These are phyloP conservation scores for Collybiopsis luxurians DNA, from an alignment of 768 basidiomycete species.

Conservation along the genomic window DNA sequence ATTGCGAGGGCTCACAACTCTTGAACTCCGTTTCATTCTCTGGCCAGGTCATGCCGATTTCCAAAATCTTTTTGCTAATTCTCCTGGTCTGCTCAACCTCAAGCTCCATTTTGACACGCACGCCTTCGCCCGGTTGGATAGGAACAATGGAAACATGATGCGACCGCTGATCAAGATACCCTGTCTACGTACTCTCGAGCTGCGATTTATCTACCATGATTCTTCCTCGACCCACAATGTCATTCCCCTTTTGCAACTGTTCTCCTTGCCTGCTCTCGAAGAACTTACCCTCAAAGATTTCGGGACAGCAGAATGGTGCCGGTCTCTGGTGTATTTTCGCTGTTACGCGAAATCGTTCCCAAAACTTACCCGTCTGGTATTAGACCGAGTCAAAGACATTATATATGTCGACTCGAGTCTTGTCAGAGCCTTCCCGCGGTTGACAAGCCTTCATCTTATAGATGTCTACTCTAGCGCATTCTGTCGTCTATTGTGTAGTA, in stretches of 20 bases:
- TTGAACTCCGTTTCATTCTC: slow-evolving; percentile 10
- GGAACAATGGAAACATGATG: not conserved
- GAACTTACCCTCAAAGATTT: slow-evolving; percentile 10
- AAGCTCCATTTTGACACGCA: slow-evolving; percentile 11
- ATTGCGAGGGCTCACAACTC: slow-evolving; percentile 7
- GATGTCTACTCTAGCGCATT: slow-evolving; percentile 13
- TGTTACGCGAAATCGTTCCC: slow-evolving; percentile 9
- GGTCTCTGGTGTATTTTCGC: slow-evolving; percentile 12
- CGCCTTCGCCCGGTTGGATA: slow-evolving; percentile 9
- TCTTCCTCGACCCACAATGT: slow-evolving; percentile 6
- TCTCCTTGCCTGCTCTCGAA: slow-evolving; percentile 7
- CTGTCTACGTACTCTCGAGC: slow-evolving; percentile 9
- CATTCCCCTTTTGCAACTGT: slow-evolving; percentile 8
- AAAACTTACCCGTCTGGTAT: slow-evolving; percentile 5
- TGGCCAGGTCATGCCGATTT: slow-evolving; percentile 11
- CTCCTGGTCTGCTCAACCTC: slow-evolving; percentile 9
- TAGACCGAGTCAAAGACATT: slow-evolving; percentile 7
- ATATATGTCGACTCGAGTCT: slow-evolving; percentile 11
- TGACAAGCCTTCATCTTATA: slow-evolving; percentile 4
- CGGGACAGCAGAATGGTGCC: slow-evolving; percentile 12
- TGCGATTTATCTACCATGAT: slow-evolving; percentile 10
- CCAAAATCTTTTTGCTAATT: slow-evolving; percentile 6
- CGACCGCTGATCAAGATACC: slow-evolving; percentile 11
- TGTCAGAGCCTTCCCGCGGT: slow-evolving; percentile 11
- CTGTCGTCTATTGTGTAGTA: slow-evolving; percentile 7